Percentiles rank a stretch among this genome's conserved stretches.
Conservation (phyloP, 169 alveolate genomes). For the Eimeria necatrix region DNA sequence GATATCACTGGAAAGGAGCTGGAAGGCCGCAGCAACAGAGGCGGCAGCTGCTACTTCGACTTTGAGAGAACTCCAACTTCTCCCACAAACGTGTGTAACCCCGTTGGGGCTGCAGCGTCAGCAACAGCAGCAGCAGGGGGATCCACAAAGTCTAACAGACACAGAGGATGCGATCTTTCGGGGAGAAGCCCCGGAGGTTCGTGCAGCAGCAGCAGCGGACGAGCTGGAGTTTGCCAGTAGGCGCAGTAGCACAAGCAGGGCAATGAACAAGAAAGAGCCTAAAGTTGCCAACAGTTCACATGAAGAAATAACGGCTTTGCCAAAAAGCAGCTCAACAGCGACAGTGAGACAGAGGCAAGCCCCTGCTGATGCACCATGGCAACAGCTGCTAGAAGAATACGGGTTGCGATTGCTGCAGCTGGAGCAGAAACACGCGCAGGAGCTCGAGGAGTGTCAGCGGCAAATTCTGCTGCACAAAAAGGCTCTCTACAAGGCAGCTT, state of each 20-base stretch:
- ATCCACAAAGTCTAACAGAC: background rate
- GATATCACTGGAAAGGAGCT: background rate
- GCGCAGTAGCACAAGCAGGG: background rate
- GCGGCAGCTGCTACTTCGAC: conserved; percentile 19
- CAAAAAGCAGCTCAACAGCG: background rate
- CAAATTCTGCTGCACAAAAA: background rate
- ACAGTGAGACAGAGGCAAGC: background rate
- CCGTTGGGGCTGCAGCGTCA: background rate
- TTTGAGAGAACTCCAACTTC: background rate
- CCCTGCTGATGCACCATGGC: background rate
- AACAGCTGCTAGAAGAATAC: background rate
- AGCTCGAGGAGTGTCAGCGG: background rate
- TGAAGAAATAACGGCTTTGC: background rate
- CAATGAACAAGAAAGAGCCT: too few species aligned
- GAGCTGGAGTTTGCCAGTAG: background rate
- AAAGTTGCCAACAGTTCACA: too few species aligned
- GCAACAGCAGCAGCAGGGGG: background rate
- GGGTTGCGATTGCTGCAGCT: background rate
- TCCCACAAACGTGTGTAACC: background rate
- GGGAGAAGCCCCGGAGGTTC: conserved; percentile 49
- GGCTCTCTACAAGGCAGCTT: background rate
- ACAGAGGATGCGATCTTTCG: conserved; percentile 20
- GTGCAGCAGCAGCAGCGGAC: conserved; percentile 37
- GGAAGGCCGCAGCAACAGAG: conserved; percentile 33
- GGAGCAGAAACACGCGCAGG: background rate